Percentiles rank a stretch among this genome's conserved stretches.
phyloP scores from a whole-genome alignment of 768 basidiomycete genomes.

The Ramaria sp. region DNA sequence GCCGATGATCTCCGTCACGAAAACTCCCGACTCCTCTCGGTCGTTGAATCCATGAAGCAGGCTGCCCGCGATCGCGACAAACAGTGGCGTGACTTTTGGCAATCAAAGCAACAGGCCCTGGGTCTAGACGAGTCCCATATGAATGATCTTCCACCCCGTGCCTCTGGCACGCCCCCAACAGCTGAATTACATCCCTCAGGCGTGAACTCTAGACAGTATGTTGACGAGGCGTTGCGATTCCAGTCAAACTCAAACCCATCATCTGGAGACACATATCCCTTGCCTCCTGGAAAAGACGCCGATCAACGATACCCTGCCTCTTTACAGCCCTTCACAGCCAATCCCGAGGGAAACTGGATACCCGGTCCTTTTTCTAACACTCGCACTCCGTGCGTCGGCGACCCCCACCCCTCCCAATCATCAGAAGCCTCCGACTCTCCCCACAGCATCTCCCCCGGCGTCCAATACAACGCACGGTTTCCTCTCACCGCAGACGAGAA shows the following conservation, averaged over 20 bases:
- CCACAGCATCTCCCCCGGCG: not conserved
- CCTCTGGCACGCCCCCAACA: slow-evolving; percentile 24
- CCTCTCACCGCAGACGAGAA: not conserved
- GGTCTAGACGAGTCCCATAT: slow-evolving; percentile 34
- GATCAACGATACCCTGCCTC: not conserved
- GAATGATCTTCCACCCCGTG: slow-evolving; percentile 35
- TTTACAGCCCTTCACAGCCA: not conserved
- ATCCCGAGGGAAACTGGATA: not conserved
- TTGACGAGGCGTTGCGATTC: slow-evolving; percentile 36
- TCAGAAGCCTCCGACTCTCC: slow-evolving; percentile 4
- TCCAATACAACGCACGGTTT: not conserved
- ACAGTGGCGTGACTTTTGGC: slow-evolving; percentile 60
- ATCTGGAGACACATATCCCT: slow-evolving; percentile 27
- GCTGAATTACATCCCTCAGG: not conserved
- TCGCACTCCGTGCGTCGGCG: slow-evolving; percentile 1
- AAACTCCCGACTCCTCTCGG: slow-evolving; percentile 37
- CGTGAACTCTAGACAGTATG: slow-evolving; percentile 25
- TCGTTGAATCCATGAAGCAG: slow-evolving; percentile 25
- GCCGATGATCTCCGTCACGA: slow-evolving; percentile 54
- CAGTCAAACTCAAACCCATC: slow-evolving; percentile 17
- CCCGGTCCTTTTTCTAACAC: slow-evolving; percentile 2
- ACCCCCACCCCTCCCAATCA: not conserved
- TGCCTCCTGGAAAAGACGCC: not conserved
- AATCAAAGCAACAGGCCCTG: slow-evolving; percentile 41
- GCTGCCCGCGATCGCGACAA: slow-evolving; percentile 66